A percentile compares a stretch with the other conserved stretches of the same genome.
These are phyloP conservation scores for Rutstroemia sydowiana DNA, from an alignment of 2,329 filamentous ascomycete genomes.

Conservation along the genomic window DNA sequence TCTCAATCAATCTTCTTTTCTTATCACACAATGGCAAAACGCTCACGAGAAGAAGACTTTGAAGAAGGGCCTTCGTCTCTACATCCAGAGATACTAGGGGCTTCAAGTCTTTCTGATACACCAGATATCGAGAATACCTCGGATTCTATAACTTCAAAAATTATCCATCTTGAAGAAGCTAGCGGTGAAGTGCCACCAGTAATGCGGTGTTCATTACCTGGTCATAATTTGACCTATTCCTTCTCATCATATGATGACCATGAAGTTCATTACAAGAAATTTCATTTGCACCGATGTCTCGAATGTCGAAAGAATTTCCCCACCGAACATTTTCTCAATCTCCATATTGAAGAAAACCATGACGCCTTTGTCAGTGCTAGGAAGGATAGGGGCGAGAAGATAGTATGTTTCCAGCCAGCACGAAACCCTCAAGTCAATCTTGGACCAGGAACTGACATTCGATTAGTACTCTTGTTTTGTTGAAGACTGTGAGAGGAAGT, in stretches of 20 bases:
- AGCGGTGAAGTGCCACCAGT: conserved; percentile 28
- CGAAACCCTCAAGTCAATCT: neutral
- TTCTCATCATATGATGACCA: conserved; percentile 76
- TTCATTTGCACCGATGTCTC: conserved; percentile 76
- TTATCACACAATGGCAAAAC: conserved; percentile 47
- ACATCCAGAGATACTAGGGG: conserved; percentile 25
- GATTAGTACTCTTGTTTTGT: conserved; percentile 85
- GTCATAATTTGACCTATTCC: conserved; percentile 61
- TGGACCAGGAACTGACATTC: conserved; percentile 1
- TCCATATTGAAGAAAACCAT: conserved; percentile 90
- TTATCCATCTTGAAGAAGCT: conserved; percentile 57
- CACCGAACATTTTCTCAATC: conserved; percentile 65
- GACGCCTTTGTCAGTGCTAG: conserved; percentile 68
- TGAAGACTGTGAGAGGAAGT: conserved; percentile 78
- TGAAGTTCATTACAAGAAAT: conserved; percentile 75
- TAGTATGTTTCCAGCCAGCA: conserved; percentile 44
- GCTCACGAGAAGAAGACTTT: conserved; percentile 43
- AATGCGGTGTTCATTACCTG: conserved; percentile 78
- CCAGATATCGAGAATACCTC: conserved; percentile 22
- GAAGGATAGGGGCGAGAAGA: conserved; percentile 77
- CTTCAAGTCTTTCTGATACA: conserved; percentile 10
- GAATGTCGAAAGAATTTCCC: conserved; percentile 87
- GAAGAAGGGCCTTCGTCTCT: conserved; percentile 37
- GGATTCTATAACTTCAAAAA: conserved; percentile 39
- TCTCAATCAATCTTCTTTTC: conserved; percentile 10